Evolutionary conservation across 805 yeast genomes (phyloP).

Genomic region (Blastobotrys parvus): DNA sequence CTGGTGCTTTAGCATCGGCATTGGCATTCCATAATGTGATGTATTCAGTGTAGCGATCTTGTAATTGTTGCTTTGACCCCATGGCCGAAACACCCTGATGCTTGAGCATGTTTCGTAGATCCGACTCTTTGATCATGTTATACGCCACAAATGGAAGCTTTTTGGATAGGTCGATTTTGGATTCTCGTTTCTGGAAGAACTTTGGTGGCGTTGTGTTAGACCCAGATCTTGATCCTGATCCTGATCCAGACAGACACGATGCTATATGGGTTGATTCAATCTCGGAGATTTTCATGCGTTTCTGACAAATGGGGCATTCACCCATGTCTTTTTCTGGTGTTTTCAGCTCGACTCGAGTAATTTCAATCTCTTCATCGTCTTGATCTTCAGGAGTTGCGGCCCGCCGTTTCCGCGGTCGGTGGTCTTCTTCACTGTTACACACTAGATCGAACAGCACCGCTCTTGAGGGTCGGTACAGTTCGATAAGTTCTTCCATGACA

Average conservation of each 20-base stretch:
- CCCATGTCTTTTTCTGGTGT: conserved; percentile 27
- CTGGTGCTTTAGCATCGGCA: conserved; percentile 62
- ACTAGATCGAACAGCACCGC: background rate
- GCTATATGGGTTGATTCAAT: conserved; percentile 58
- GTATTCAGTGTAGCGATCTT: conserved; percentile 67
- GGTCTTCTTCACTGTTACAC: background rate
- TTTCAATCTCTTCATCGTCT: background rate
- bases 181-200: conserved; percentile 9
- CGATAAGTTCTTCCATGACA: conserved; percentile 62
- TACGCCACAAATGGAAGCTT: conserved; percentile 55
- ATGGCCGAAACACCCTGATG: conserved; percentile 46
- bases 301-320: conserved; percentile 61
- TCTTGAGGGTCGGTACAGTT: conserved; percentile 19
- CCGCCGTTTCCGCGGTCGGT: background rate
- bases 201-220: background rate
- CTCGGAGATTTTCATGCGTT: conserved; percentile 43
- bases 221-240: conserved; percentile 19
- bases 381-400: background rate
- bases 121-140: conserved; percentile 46
- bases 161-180: conserved; percentile 21
- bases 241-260: conserved; percentile 37
- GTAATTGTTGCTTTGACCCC: conserved; percentile 60
- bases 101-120: conserved; percentile 51
- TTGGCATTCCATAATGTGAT: conserved; percentile 74
- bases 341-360: background rate